phyloP scores from a whole-genome alignment of 495 filamentous ascomycete genomes.

The Delitschia confertaspora region DNA sequence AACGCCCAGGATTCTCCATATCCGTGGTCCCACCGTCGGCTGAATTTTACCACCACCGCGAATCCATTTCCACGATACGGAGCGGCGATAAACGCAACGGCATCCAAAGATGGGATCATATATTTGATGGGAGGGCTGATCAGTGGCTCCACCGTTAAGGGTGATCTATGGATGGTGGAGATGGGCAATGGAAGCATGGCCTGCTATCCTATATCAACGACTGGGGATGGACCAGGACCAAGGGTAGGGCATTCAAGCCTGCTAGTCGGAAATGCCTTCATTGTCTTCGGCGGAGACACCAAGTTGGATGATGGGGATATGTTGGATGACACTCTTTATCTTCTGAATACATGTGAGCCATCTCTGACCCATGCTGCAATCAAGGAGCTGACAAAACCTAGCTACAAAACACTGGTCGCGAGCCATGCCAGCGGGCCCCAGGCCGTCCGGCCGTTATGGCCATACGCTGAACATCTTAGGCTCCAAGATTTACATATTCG shows the following conservation, averaged over 20 bases:
- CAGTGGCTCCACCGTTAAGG: slow-evolving; percentile 87
- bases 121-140: slow-evolving; percentile 97
- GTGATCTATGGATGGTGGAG: slow-evolving; percentile 97
- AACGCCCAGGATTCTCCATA: slow-evolving; percentile 54
- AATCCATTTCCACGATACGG: slow-evolving; percentile 96
- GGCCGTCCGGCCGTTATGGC: slow-evolving; percentile 87
- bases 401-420: slow-evolving; percentile 97
- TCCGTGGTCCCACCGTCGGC: slow-evolving; percentile 85
- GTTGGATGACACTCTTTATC: slow-evolving; percentile 89
- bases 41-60: slow-evolving; percentile 74
- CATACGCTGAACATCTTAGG: slow-evolving; percentile 94
- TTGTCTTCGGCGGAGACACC: slow-evolving; percentile 97
- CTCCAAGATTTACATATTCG: slow-evolving; percentile 94
- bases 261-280: slow-evolving; percentile 96
- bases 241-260: slow-evolving; percentile 92
- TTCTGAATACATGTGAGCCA: slow-evolving; percentile 95
- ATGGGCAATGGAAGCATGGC: slow-evolving; percentile 71
- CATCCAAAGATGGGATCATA: slow-evolving; percentile 93
- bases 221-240: slow-evolving; percentile 87
- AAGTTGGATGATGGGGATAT: slow-evolving; percentile 88
- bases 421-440: slow-evolving; percentile 70
- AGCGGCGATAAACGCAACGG: slow-evolving; percentile 83
- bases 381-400: slow-evolving; percentile 32
- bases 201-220: slow-evolving; percentile 85
- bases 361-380: neutral